These are phyloP conservation scores for Chloromonas sp. DNA, from an alignment of 163 green algal species.

Conservation along the genomic window DNA sequence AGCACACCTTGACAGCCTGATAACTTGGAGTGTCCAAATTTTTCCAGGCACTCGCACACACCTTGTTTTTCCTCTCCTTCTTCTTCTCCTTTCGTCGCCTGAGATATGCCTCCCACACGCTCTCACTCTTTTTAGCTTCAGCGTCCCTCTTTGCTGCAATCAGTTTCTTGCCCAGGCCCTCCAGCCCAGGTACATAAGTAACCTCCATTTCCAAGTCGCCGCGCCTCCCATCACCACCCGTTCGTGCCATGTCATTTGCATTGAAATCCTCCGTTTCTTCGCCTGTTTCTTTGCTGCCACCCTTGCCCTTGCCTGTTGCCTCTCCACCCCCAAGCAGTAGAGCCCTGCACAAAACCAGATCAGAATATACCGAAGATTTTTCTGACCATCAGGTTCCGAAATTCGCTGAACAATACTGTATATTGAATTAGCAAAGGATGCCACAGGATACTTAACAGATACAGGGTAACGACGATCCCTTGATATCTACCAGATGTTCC, in stretches of 20 bases:
- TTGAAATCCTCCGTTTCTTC: conserved; percentile 17
- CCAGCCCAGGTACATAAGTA: conserved; percentile 76
- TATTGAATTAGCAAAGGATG: too few relatives aligned
- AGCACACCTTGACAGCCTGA: background rate
- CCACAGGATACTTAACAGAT: too few relatives aligned
- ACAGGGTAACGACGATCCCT: too few relatives aligned
- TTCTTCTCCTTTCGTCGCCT: conserved; percentile 40
- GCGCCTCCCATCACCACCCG: conserved; percentile 4
- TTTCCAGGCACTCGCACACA: too few relatives aligned
- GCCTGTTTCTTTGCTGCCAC: conserved; percentile 2
- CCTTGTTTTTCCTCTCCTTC: conserved; percentile 33
- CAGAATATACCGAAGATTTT: too few relatives aligned
- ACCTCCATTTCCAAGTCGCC: conserved; percentile 68
- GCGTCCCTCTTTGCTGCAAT: conserved; percentile 49
- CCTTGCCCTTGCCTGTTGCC: conserved; percentile 8
- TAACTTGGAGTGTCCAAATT: too few relatives aligned
- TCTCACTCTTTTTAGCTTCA: conserved; percentile 52
- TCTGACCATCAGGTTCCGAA: too few relatives aligned
- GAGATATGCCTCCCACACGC: conserved; percentile 79
- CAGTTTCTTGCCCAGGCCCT: conserved; percentile 67
- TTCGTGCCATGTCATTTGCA: conserved; percentile 2
- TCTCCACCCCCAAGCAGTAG: conserved; percentile 45
- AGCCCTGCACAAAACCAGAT: conserved; percentile 20
- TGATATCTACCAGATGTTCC: too few relatives aligned
- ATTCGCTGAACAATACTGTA: too few relatives aligned